These are phyloP conservation scores for Podospora pseudocomata DNA, from an alignment of 495 filamentous ascomycete genomes.

Conservation along the genomic window DNA sequence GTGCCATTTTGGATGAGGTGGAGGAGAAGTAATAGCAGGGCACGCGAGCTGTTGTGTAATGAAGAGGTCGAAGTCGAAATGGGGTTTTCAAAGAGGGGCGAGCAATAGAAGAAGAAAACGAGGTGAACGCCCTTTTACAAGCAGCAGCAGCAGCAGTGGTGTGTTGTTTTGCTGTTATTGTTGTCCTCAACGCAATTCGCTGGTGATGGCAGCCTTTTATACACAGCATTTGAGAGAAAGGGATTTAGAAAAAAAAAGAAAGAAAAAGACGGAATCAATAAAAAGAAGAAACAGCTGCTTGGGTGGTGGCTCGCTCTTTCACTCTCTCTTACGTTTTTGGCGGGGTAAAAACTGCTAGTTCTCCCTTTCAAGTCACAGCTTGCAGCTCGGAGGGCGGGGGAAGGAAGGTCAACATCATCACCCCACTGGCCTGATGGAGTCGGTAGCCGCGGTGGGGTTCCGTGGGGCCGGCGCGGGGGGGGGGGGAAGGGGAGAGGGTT, in stretches of 20 bases:
- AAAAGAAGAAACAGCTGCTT: no score
- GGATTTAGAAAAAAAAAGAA: background rate
- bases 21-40: conserved; percentile 1
- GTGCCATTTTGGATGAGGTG: conserved; percentile 48
- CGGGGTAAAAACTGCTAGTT: conserved; percentile 4
- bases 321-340: conserved; percentile 4
- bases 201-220: background rate
- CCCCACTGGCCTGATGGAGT: background rate
- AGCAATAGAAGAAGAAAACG: background rate
- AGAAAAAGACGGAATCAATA: background rate
- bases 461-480: no score
- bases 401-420: background rate
- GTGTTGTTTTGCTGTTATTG: background rate
- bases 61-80: background rate
- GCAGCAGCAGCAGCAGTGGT: background rate
- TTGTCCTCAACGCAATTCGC: background rate
- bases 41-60: background rate
- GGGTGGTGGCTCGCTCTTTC: background rate
- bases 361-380: background rate
- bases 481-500: background rate
- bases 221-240: background rate
- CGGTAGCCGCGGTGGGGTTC: background rate
- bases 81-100: background rate
- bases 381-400: no score
- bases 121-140: background rate